Base-by-base conservation (phyloP, 805 yeast species). In the Pichia nanzhaoensis region DNA sequence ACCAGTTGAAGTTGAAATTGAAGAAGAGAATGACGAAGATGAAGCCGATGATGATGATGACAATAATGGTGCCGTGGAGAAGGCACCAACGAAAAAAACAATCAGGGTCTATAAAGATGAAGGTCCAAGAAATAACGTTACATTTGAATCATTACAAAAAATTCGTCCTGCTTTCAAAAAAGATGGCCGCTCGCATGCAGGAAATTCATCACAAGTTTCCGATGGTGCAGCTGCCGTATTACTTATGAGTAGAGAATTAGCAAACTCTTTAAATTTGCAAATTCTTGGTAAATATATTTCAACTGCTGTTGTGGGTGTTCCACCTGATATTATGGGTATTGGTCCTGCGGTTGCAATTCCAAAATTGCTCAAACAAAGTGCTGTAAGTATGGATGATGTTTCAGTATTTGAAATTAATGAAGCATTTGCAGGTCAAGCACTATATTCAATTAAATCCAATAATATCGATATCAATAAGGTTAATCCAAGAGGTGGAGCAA, bases 291-390 rank as follows among this genome's bases (percentile, higher is more conserved):
- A 85, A 70, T 91, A 78, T 56, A 79, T 89, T 51, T 83, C 81
- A 55, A 81, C 86, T 58, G 77, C 83, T 54, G 71, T 81, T 34
- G 91, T 84, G 46, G 99, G 99, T 56, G 96, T 90, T 38, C 96
- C 97, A 45, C 97, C 97, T 19, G 95, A 88, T 67, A 78, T 90
- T 50, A 91, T 91, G 99, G 99, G 98, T 48, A 80, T 91, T 57
- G 99, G 98, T 37, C 99, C 99, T 47, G 97, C 95, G 22, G 79
- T 76, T 57, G 99, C 98, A 48, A 90, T 91, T 57, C 98, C 99
- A 50, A 77, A 75, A 45, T 82, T 87, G 17, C 75, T 91, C 54
- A 43, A 51, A 9, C 55, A 70, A 44, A 49, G 55, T 27, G 54
- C 54, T 6, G 63, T 90, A 49, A 66, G 72, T 6, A 71, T 76